Base-by-base conservation (phyloP, 306 rosid species). In the Senna tora region DNA sequence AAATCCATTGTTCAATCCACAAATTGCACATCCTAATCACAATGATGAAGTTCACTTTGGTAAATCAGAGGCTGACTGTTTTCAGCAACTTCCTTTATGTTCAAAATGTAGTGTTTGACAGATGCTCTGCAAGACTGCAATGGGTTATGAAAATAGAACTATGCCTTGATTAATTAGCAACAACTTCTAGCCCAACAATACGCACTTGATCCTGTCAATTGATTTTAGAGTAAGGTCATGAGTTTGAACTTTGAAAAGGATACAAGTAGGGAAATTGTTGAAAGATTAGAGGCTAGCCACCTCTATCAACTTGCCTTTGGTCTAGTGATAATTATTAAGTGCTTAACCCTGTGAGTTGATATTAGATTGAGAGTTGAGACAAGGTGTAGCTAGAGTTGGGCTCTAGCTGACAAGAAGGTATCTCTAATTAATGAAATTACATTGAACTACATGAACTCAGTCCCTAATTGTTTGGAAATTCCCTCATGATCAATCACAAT, bases 401-500 rank as follows among this genome's bases (percentile, higher is more conserved):
- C 2, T 58, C 65, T 33, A 58, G 43, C 65, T 7, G 13, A 7
- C 45, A 59, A 33, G 2, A n/a, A 32, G 8, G 67, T 38, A 46
- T 19, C 17, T 38, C 67, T 12, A 38, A 16, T 16, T 9, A 9
- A 61, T 36, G 49, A 17, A 39, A 33, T n/a, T n/a, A 33, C 7
- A 41, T 6, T 39, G 0, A 19, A 41, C 20, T 6, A 39, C n/a
- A 17, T 14, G 50, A 63, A 41, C 17, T 41, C 17, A 62, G 32
- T 25, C 46, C 49, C 32, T 9, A 17, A 22, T 30, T 2, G 7
- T 8, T 19, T 52, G 28, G 14, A 51, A 51, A 20, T 51, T 19
- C 12, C 57, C 57, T 16, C 46, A 28, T 10, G 34, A 6, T 28
- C 73, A 55, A 47, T 45, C 41, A 28, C 39, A 77, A 43, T 19